These are phyloP conservation scores for Colletotrichum sp. DNA, from an alignment of 2,329 filamentous ascomycete species.

Conservation along the genomic window DNA sequence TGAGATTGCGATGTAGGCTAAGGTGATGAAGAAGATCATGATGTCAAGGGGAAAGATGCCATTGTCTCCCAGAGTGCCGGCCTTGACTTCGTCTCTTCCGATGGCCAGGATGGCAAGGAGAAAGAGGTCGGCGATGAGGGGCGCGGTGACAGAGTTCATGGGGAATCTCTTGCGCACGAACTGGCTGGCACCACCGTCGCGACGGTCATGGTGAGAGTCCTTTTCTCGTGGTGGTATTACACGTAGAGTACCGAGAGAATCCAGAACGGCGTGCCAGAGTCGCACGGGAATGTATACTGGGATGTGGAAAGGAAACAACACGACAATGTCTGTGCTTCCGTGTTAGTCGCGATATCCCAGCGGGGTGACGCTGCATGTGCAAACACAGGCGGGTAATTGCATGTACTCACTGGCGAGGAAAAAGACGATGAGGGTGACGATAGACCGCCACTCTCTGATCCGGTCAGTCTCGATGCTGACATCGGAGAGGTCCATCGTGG, in stretches of 20 bases:
- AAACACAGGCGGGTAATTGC: neutral
- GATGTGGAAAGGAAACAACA: constrained; percentile 72
- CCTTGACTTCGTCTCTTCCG: constrained; percentile 68
- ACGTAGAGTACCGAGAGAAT: constrained; percentile 46
- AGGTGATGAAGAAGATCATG: constrained; percentile 75
- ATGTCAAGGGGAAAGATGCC: constrained; percentile 74
- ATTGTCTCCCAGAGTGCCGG: constrained; percentile 69
- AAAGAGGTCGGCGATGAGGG: constrained; percentile 73
- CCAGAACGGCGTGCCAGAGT: constrained; percentile 48
- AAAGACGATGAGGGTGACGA: constrained; percentile 73
- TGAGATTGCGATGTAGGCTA: constrained; percentile 79
- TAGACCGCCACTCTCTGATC: constrained; percentile 71
- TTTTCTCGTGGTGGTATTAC: constrained; percentile 41
- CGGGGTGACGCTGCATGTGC: neutral
- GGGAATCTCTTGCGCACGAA: constrained; percentile 63
- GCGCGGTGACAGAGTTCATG: constrained; percentile 74
- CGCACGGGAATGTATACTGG: constrained; percentile 63
- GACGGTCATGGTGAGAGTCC: constrained; percentile 26
- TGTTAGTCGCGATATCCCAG: neutral
- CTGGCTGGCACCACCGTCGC: constrained; percentile 28
- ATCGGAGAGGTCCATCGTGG: constrained; percentile 25
- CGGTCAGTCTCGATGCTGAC: constrained; percentile 49
- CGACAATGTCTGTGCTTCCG: constrained; percentile 62
- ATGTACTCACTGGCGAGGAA: constrained; percentile 71
- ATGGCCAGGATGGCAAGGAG: constrained; percentile 73